phyloP scores from a whole-genome alignment of 352 stramenopile genomes.

The Thalassiosira delicatula region DNA sequence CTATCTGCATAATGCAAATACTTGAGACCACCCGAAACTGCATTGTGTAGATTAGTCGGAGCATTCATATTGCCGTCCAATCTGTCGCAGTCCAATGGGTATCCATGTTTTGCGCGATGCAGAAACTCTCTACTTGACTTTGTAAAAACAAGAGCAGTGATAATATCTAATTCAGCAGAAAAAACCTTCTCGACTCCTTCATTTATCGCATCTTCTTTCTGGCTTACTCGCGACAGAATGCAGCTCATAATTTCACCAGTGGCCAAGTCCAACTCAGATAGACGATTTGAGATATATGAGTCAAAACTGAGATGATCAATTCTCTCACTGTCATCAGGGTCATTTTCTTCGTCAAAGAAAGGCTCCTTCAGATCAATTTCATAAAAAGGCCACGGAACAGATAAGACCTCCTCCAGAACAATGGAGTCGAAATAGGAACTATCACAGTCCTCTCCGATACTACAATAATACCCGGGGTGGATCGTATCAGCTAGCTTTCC shows the following conservation, averaged over 20 bases:
- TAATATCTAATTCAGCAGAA: constrained; percentile 53
- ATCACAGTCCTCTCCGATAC: constrained; percentile 28
- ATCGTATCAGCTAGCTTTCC: constrained; percentile 47
- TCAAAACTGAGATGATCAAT: constrained; percentile 61
- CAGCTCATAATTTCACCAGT: constrained; percentile 50
- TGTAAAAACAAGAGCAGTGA: constrained; percentile 40
- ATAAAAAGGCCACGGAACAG: constrained; percentile 64
- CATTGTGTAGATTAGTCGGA: no score
- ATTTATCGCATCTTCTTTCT: constrained; percentile 47
- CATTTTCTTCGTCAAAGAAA: constrained; percentile 41
- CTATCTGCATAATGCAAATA: no score
- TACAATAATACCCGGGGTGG: constrained; percentile 52
- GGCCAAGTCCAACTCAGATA: constrained; percentile 53
- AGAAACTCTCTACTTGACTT: constrained; percentile 56
- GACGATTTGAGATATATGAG: constrained; percentile 63
- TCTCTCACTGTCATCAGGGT: constrained; percentile 29
- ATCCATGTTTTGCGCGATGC: constrained; percentile 44
- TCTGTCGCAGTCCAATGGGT: constrained; percentile 26
- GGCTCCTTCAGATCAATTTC: constrained; percentile 53
- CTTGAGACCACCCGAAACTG: no score
- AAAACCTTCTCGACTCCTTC: constrained; percentile 42
- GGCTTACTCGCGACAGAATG: constrained; percentile 45
- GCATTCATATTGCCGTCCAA: no score
- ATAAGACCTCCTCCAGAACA: constrained; percentile 62
- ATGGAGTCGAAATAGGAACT: constrained; percentile 53